A percentile compares a stretch with the other conserved stretches of the same genome.
Evolutionary conservation across 1,139 yeast genomes (phyloP).

Genomic region (Lizanozyma gosingica): DNA sequence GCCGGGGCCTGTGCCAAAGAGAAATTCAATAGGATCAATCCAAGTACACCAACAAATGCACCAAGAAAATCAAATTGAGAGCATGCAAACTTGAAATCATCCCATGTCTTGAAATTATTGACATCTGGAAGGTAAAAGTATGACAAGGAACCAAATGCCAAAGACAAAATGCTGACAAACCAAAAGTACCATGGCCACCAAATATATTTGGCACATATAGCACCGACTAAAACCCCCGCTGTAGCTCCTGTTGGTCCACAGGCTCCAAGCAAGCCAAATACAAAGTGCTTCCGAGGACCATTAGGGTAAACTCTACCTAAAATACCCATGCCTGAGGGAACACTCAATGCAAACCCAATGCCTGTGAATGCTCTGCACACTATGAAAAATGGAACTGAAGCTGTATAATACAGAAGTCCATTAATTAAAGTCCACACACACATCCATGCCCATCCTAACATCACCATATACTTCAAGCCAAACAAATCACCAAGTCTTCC

Average conservation of each 20-base stretch:
- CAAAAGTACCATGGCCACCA: conserved; percentile 51
- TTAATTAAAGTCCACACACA: conserved; percentile 37
- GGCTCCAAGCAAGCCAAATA: conserved; percentile 44
- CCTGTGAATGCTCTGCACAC: conserved; percentile 47
- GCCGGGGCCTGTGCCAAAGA: conserved; percentile 49
- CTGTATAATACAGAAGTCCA: conserved; percentile 37
- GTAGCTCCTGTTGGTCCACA: conserved; percentile 50
- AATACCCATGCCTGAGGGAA: conserved; percentile 47
- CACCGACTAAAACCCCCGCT: conserved; percentile 40
- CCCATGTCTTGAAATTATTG: conserved; percentile 1
- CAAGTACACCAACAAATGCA: conserved; percentile 35
- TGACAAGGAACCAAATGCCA: conserved; percentile 19
- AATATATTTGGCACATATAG: conserved; percentile 30
- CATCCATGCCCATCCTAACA: conserved; percentile 38
- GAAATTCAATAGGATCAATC: conserved; percentile 41
- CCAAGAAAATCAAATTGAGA: conserved; percentile 37
- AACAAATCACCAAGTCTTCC: conserved; percentile 48
- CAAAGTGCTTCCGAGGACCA: conserved; percentile 41
- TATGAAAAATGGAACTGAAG: conserved; percentile 38
- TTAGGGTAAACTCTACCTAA: conserved; percentile 39
- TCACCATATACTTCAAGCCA: conserved; percentile 35
- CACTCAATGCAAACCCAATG: conserved; percentile 42
- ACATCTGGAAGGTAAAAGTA: conserved; percentile 25
- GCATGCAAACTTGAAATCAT: neutral
- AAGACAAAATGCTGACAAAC: conserved; percentile 30